Conservation (phyloP, 106 monocot genomes). For the Allium fistulosum region DNA sequence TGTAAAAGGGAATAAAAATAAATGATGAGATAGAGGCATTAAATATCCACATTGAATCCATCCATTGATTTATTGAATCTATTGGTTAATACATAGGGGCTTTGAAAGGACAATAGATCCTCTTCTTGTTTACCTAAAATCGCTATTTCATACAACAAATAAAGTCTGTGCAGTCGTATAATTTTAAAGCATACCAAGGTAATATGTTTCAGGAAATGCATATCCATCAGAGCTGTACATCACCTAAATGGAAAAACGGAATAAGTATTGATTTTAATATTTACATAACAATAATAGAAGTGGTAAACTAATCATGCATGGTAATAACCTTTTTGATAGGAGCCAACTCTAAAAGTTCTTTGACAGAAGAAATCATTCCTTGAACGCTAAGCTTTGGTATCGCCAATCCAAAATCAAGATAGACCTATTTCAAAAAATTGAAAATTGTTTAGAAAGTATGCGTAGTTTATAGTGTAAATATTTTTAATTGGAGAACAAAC, state of each 20-base stretch:
- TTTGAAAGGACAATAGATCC: no score
- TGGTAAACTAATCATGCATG: no score
- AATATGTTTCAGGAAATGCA: slow-evolving; percentile 95
- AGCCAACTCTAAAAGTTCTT: slow-evolving; percentile 84
- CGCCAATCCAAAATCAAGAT: slow-evolving; percentile 97
- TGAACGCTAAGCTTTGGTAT: slow-evolving; percentile 95
- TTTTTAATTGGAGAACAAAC: slow-evolving; percentile 17
- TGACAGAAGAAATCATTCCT: slow-evolving; percentile 89
- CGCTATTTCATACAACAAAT: no score
- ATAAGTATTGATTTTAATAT: not conserved
- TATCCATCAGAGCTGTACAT: slow-evolving; percentile 99
- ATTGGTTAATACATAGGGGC: no score
- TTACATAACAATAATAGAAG: not conserved
- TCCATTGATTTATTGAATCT: no score
- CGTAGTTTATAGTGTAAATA: slow-evolving; percentile 5
- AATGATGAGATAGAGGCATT: no score
- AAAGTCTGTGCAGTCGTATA: no score
- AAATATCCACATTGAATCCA: no score
- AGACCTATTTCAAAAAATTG: slow-evolving; percentile 47
- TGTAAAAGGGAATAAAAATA: no score
- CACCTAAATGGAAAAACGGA: slow-evolving; percentile 38
- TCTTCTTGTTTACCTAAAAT: no score
- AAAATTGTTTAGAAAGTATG: slow-evolving; percentile 8
- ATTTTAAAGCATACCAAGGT: slow-evolving; percentile 55
- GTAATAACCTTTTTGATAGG: slow-evolving; percentile 77